Evolutionary conservation across 192 early-diverging fungal species (phyloP).

Genomic region (Coemansia sp.): DNA sequence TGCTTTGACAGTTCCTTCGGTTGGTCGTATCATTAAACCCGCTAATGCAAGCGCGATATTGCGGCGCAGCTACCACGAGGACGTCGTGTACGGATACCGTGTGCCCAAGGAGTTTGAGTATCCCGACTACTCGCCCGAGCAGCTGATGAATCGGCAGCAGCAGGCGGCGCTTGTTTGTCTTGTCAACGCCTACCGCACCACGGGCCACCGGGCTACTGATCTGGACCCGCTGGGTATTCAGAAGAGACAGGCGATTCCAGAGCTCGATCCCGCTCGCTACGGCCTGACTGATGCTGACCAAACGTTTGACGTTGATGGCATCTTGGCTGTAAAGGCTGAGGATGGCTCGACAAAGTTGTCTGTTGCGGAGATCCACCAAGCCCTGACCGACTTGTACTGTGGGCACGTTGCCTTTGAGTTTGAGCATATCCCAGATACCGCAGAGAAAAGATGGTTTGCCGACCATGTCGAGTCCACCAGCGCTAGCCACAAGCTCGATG

Average conservation of each 20-base stretch:
- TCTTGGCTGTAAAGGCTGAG: slow-evolving; percentile 65
- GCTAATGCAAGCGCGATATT: not conserved
- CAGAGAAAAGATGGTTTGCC: slow-evolving; percentile 89
- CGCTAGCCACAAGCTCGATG: slow-evolving; percentile 14
- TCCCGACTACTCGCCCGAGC: slow-evolving; percentile 80
- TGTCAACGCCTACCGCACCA: slow-evolving; percentile 76
- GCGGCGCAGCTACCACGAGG: slow-evolving; percentile 70
- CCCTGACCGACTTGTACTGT: slow-evolving; percentile 76
- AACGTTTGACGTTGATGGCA: slow-evolving; percentile 73
- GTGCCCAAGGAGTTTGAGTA: slow-evolving; percentile 68
- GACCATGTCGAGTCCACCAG: slow-evolving; percentile 74
- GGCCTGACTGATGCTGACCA: slow-evolving; percentile 66
- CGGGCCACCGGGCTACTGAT: slow-evolving; percentile 82
- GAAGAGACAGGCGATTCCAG: slow-evolving; percentile 58
- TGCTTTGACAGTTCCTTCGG: not conserved
- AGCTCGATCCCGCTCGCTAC: slow-evolving; percentile 86
- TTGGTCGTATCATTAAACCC: not conserved
- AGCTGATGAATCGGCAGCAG: slow-evolving; percentile 82
- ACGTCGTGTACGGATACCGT: slow-evolving; percentile 89
- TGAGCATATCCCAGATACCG: slow-evolving; percentile 85
- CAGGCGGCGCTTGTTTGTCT: slow-evolving; percentile 86
- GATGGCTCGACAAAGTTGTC: slow-evolving; percentile 61
- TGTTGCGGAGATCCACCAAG: slow-evolving; percentile 69
- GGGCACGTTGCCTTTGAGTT: slow-evolving; percentile 95
- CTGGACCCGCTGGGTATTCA: slow-evolving; percentile 86